Evolutionary conservation across 2,329 filamentous ascomycete genomes (phyloP).

Genomic region (Diplodia mutila): DNA sequence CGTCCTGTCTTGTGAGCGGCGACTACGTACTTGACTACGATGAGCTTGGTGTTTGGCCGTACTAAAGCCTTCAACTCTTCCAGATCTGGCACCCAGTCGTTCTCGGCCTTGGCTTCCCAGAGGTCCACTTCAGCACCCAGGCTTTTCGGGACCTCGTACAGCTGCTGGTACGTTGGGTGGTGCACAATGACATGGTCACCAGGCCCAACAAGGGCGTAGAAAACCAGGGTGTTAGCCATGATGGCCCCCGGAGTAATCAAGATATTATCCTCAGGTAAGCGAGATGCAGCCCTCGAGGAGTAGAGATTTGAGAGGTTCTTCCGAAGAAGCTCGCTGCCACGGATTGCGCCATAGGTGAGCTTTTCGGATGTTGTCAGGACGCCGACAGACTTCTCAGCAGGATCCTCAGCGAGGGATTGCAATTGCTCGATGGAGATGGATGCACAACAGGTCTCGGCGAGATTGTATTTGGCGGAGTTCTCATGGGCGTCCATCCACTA

Average conservation of each 20-base stretch:
- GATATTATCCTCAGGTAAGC: slow-evolving; percentile 60
- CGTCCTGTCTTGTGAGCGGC: background rate
- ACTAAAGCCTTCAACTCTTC: slow-evolving; percentile 68
- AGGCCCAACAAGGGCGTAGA: slow-evolving; percentile 72
- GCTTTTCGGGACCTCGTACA: slow-evolving; percentile 74
- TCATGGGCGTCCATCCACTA: slow-evolving; percentile 64
- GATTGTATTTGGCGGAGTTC: slow-evolving; percentile 63
- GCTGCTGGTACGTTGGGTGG: slow-evolving; percentile 84
- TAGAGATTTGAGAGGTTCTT: slow-evolving; percentile 68
- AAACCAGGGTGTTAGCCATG: slow-evolving; percentile 77
- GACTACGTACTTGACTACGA: slow-evolving; percentile 59
- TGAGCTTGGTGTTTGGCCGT: slow-evolving; percentile 71
- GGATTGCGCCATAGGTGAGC: slow-evolving; percentile 75
- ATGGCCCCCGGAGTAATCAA: slow-evolving; percentile 82
- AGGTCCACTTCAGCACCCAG: slow-evolving; percentile 77
- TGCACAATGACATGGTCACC: slow-evolving; percentile 86
- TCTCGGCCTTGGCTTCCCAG: slow-evolving; percentile 69
- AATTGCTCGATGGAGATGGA: slow-evolving; percentile 64
- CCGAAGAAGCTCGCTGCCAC: slow-evolving; percentile 67
- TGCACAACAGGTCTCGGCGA: slow-evolving; percentile 78
- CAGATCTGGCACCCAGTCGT: slow-evolving; percentile 69
- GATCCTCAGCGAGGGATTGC: slow-evolving; percentile 57
- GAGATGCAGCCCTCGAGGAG: slow-evolving; percentile 57
- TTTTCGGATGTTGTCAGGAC: slow-evolving; percentile 58
- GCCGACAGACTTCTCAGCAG: slow-evolving; percentile 33